A percentile compares a stretch with the other conserved stretches of the same genome.
Conservation (phyloP, 495 filamentous ascomycete species). For the Penicillium bovifimosum region DNA sequence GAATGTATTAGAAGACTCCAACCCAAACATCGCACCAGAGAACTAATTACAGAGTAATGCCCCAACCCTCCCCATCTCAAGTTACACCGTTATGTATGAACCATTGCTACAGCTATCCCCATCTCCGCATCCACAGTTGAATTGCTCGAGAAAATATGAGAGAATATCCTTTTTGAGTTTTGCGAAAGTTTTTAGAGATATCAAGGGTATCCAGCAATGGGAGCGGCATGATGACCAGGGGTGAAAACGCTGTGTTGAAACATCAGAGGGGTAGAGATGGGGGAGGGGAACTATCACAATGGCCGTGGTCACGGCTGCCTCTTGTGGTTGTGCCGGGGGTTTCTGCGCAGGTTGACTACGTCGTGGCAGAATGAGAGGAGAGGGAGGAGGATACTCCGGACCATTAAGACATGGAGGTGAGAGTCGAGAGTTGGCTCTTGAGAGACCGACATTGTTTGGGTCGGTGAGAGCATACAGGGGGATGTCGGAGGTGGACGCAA, state of each 20-base stretch:
- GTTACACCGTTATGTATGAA: no score
- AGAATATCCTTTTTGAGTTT: not conserved
- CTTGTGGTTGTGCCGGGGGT: constrained; percentile 7
- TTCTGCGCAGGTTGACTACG: constrained; percentile 25
- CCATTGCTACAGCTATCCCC: no score
- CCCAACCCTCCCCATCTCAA: no score
- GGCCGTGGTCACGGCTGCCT: constrained; percentile 6
- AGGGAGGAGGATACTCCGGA: not conserved
- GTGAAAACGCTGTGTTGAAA: constrained; percentile 28
- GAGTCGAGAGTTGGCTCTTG: not conserved
- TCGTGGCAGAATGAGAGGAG: constrained; percentile 4
- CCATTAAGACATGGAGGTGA: not conserved
- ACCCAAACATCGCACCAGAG: no score
- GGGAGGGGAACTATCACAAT: not conserved
- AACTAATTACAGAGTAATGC: no score
- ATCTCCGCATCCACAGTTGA: no score
- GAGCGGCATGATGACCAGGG: constrained; percentile 12
- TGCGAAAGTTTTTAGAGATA: constrained; percentile 5
- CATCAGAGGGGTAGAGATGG: constrained; percentile 12
- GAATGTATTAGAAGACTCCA: no score
- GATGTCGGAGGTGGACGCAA: constrained; percentile 1
- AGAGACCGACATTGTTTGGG: not conserved
- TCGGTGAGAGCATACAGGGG: not conserved
- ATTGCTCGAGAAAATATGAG: not conserved
- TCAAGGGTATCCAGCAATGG: constrained; percentile 40